phyloP scores from a whole-genome alignment of 352 stramenopile species.

The Vaucheria bursata region DNA sequence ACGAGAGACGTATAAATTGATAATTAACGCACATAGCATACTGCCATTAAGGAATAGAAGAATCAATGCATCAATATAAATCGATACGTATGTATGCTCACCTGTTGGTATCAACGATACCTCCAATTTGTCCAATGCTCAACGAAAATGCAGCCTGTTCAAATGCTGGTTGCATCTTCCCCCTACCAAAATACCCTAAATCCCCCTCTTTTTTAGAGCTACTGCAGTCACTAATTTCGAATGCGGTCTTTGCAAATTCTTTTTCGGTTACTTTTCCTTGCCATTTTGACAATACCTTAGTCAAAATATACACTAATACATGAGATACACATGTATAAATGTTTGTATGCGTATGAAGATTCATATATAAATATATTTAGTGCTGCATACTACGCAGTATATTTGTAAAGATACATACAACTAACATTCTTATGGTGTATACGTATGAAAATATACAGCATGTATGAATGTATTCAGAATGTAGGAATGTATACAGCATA shows the following conservation, averaged over 20 bases:
- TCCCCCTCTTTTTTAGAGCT: constrained; percentile 77
- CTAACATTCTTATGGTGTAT: no score
- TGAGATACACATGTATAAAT: not conserved
- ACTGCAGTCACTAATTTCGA: constrained; percentile 45
- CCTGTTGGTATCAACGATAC: constrained; percentile 77
- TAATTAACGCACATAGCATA: no score
- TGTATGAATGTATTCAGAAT: no score
- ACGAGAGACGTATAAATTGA: no score
- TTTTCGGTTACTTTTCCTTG: not conserved
- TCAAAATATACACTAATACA: not conserved
- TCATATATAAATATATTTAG: not conserved
- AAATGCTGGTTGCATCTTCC: constrained; percentile 81
- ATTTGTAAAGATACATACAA: no score
- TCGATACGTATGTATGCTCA: no score
- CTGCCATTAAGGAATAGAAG: no score
- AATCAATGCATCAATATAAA: no score
- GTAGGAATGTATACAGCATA: no score
- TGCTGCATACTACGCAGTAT: not conserved
- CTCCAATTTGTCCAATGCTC: constrained; percentile 70
- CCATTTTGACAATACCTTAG: not conserved
- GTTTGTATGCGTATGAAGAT: not conserved
- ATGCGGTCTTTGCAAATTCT: constrained; percentile 24
- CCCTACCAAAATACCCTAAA: constrained; percentile 69
- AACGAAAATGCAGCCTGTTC: constrained; percentile 77
- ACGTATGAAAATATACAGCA: no score